Evolutionary conservation across 768 basidiomycete species (phyloP).

Genomic region (Lactarius akahatsu): DNA sequence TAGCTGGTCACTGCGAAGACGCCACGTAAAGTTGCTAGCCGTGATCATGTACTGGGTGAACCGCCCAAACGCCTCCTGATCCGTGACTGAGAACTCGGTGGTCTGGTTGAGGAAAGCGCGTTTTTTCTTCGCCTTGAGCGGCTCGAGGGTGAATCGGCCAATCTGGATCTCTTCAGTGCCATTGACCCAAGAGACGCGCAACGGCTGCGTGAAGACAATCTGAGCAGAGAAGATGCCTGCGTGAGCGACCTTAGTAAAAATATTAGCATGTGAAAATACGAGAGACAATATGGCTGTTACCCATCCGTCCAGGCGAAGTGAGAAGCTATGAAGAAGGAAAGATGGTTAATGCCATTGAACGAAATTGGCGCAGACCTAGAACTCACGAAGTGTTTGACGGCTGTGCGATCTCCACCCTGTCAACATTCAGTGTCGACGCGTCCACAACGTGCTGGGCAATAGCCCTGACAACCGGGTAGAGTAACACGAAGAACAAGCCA

Average conservation of each 20-base stretch:
- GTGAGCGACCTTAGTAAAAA: constrained; percentile 51
- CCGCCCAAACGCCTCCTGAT: constrained; percentile 56
- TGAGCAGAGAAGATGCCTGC: constrained; percentile 63
- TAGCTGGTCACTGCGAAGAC: constrained; percentile 53
- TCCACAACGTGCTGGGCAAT: constrained; percentile 67
- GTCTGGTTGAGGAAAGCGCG: constrained; percentile 63
- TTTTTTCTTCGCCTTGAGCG: constrained; percentile 51
- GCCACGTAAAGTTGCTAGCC: constrained; percentile 65
- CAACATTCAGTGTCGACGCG: constrained; percentile 51
- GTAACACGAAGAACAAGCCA: constrained; percentile 60
- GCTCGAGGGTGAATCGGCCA: constrained; percentile 52
- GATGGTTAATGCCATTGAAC: background rate
- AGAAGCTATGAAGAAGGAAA: constrained; percentile 43
- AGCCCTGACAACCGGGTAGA: constrained; percentile 67
- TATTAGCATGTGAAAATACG: constrained; percentile 3
- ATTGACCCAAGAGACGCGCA: constrained; percentile 59
- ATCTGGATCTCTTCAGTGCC: constrained; percentile 47
- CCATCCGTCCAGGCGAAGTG: constrained; percentile 50
- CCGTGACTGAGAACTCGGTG: constrained; percentile 53
- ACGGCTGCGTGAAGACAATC: constrained; percentile 57
- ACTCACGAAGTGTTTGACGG: constrained; percentile 60
- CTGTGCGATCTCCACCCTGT: constrained; percentile 49
- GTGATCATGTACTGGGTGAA: constrained; percentile 68
- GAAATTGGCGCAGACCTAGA: background rate
- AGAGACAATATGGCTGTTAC: constrained; percentile 35